Base-by-base conservation (phyloP, 2,329 filamentous ascomycete species). In the Fusarium humuli region DNA sequence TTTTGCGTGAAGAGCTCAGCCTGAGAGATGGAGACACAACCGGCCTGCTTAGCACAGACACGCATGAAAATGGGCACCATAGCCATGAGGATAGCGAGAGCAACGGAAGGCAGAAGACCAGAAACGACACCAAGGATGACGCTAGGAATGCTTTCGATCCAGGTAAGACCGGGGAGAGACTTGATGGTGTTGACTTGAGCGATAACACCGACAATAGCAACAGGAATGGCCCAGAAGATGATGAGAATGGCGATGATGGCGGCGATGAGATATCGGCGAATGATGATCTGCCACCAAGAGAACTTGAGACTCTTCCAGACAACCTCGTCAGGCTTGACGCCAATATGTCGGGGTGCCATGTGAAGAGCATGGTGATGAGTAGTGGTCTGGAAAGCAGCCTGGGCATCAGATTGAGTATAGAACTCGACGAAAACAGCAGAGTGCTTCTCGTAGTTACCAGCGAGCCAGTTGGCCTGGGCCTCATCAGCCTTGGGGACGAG, bases 361-460 rank as follows among this genome's bases (percentile, higher is more conserved):
- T 94, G 92, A 44, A 95, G 83, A 29, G 92, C 90, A 58, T 92
- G 88, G 78, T 96, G 93, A 80, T 96, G 93, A 9, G 93, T 88
- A 29, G 97, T 84, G 22, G 89, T 91, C 80, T 98, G 94, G 80
- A 87, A 97, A 25, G 95, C 94, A 61, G 87, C 84, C 79, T 99
- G 95, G 11, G 96, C 96, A 65, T 93, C 92, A 25, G 90, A 87
- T 77, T 97, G 93, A 6, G 88, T 90, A 69, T 88, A 87, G 77
- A 97, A 99, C 77, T 98, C 94, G 69, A 99, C 92, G 75, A 99
- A 98, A n/a, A 96, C 91, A 5, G 94, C 91, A 55, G 88, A 88
- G 57, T 91, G 83, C 70, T 87, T 86, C 56, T 87, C 84, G 25
- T 85, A 90, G 67, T 93, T 86, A 50, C 92, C 89, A 14, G 85